Percentiles rank a stretch among this genome's conserved stretches.
These are phyloP conservation scores for Herpetospermum pedunculosum DNA, from an alignment of 306 rosid species.

Conservation along the genomic window DNA sequence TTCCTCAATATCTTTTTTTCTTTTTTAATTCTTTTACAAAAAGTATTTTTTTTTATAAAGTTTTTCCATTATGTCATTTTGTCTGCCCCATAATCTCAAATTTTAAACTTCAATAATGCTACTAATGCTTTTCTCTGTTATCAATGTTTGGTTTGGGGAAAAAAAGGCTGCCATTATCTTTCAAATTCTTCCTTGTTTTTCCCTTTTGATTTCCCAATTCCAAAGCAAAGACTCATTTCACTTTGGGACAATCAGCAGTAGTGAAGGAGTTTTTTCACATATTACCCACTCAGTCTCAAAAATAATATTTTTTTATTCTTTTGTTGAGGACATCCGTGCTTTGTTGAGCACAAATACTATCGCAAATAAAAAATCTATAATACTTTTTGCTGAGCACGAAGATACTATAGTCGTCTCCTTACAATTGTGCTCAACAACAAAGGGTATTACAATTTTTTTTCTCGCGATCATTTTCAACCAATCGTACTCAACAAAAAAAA, in stretches of 20 bases:
- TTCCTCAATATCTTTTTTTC: neutral
- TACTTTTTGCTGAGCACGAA: too few relatives aligned
- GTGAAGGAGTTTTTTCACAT: too few relatives aligned
- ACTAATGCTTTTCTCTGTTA: neutral
- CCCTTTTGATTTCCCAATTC: neutral
- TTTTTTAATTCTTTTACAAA: neutral
- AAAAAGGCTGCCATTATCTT: conserved; percentile 9
- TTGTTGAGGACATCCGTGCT: too few relatives aligned
- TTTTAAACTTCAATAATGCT: neutral
- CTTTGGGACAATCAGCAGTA: neutral
- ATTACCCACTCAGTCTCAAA: too few relatives aligned
- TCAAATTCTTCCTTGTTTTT: conserved; percentile 1
- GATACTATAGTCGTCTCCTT: too few relatives aligned
- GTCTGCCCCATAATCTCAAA: neutral
- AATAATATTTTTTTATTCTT: too few relatives aligned
- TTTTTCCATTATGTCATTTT: neutral
- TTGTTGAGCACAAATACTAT: too few relatives aligned
- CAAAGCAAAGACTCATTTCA: conserved; percentile 2
- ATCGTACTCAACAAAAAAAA: too few relatives aligned
- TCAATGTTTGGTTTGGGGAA: neutral
- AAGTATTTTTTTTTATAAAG: neutral
- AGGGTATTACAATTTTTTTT: too few relatives aligned
- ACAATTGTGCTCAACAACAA: too few relatives aligned
- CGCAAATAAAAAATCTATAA: too few relatives aligned
- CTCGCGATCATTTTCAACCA: too few relatives aligned